These are phyloP conservation scores for Cercospora sesami DNA, from an alignment of 2,329 filamentous ascomycete genomes.

Conservation along the genomic window DNA sequence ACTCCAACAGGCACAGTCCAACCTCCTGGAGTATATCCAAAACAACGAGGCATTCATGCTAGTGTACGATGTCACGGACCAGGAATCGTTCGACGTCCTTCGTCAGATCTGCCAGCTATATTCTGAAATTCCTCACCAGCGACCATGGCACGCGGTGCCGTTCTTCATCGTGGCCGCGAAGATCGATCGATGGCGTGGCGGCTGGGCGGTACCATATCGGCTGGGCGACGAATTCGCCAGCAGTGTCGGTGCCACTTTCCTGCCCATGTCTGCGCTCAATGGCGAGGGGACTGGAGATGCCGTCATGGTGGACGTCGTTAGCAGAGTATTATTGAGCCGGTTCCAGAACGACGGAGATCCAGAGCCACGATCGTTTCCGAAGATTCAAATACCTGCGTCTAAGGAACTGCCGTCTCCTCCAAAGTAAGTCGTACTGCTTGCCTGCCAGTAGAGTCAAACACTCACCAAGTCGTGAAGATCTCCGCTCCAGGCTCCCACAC, in stretches of 20 bases:
- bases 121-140: constrained; percentile 13
- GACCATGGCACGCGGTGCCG: constrained; percentile 6
- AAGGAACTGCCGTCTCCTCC: neutral
- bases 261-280: constrained; percentile 16
- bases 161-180: constrained; percentile 16
- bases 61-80: constrained; percentile 18
- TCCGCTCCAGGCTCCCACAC: neutral
- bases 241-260: constrained; percentile 9
- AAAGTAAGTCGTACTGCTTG: neutral
- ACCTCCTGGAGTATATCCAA: constrained; percentile 9
- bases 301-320: constrained; percentile 12
- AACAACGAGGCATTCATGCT: constrained; percentile 17
- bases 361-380: neutral
- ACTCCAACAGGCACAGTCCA: constrained; percentile 1
- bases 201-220: constrained; percentile 12
- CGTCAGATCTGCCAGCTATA: constrained; percentile 6
- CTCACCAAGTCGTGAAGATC: neutral
- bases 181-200: constrained; percentile 19
- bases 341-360: constrained; percentile 15
- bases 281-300: constrained; percentile 19
- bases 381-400: neutral
- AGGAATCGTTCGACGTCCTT: constrained; percentile 14
- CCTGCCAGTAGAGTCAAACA: neutral
- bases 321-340: constrained; percentile 10
- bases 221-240: constrained; percentile 13